A percentile compares a stretch with the other conserved stretches of the same genome.
phyloP scores from a whole-genome alignment of 2,329 filamentous ascomycete species.

The Bipolaris oryzae region DNA sequence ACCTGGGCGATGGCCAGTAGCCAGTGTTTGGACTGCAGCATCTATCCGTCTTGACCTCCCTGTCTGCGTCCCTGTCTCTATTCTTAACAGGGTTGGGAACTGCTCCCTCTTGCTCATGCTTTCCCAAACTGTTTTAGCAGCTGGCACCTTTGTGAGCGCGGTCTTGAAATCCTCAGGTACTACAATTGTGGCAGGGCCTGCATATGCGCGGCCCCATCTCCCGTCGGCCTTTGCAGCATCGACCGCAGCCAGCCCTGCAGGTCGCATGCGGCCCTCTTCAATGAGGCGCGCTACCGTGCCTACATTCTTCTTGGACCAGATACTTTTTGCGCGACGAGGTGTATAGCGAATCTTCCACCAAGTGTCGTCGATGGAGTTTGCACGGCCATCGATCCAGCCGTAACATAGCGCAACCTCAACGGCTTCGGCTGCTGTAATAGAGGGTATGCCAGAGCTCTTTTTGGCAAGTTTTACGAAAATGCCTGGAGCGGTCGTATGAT shows the following conservation, averaged over 20 bases:
- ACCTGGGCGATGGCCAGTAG: slow-evolving; percentile 8
- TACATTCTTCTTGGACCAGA: slow-evolving; percentile 68
- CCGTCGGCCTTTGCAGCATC: slow-evolving; percentile 64
- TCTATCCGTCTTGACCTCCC: slow-evolving; percentile 48
- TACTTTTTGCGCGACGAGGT: slow-evolving; percentile 60
- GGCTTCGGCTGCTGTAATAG: slow-evolving; percentile 57
- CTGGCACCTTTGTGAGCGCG: slow-evolving; percentile 49
- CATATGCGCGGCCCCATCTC: slow-evolving; percentile 64
- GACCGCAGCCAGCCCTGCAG: slow-evolving; percentile 57
- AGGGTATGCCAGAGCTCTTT: slow-evolving; percentile 52
- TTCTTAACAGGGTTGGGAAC: slow-evolving; percentile 55
- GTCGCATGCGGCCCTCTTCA: slow-evolving; percentile 56
- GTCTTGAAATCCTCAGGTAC: slow-evolving; percentile 58
- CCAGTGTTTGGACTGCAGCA: slow-evolving; percentile 46
- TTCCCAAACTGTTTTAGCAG: slow-evolving; percentile 52
- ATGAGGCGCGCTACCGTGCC: slow-evolving; percentile 56
- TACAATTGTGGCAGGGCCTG: slow-evolving; percentile 54
- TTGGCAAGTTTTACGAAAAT: slow-evolving; percentile 60
- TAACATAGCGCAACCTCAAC: slow-evolving; percentile 64
- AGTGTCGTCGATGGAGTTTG: slow-evolving; percentile 52
- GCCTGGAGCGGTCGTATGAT: slow-evolving; percentile 45
- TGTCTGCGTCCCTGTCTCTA: slow-evolving; percentile 51
- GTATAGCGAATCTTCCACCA: slow-evolving; percentile 65
- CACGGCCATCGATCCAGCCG: slow-evolving; percentile 68
- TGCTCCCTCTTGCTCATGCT: slow-evolving; percentile 54